A percentile compares a stretch with the other conserved stretches of the same genome.
phyloP scores from a whole-genome alignment of 1,139 yeast species.

The Arxiozyma slooffiae region DNA sequence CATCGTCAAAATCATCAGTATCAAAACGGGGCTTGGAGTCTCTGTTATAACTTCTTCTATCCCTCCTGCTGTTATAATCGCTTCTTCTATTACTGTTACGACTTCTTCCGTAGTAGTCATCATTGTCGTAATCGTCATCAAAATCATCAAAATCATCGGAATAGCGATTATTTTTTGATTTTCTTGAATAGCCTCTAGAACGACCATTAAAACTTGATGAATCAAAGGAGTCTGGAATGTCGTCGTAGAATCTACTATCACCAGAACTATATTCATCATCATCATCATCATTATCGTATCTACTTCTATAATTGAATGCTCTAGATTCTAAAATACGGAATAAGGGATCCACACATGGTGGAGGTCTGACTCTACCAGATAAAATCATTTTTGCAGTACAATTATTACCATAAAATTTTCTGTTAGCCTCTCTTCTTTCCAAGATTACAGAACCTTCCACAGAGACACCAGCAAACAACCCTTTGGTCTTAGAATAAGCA shows the following conservation, averaged over 20 bases:
- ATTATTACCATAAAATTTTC: slow-evolving; percentile 82
- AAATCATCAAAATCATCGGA: slow-evolving; percentile 30
- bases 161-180: slow-evolving; percentile 31
- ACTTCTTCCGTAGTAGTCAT: slow-evolving; percentile 14
- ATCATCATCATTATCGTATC: slow-evolving; percentile 41
- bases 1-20: slow-evolving; percentile 13
- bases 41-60: slow-evolving; percentile 9
- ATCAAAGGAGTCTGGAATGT: slow-evolving; percentile 30
- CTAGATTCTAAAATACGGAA: slow-evolving; percentile 80
- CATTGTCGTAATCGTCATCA: slow-evolving; percentile 28
- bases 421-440: slow-evolving; percentile 93
- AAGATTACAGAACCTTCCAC: slow-evolving; percentile 91
- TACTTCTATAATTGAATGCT: slow-evolving; percentile 57
- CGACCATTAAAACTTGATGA: slow-evolving; percentile 20
- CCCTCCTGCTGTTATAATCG: slow-evolving; percentile 1
- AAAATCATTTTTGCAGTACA: slow-evolving; percentile 80
- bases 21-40: slow-evolving; percentile 3
- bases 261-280: slow-evolving; percentile 18
- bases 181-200: slow-evolving; percentile 23
- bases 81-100: slow-evolving; percentile 6
- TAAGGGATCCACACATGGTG: slow-evolving; percentile 85
- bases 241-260: slow-evolving; percentile 29
- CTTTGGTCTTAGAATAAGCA: slow-evolving; percentile 90
- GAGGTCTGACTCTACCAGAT: slow-evolving; percentile 79
- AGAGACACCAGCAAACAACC: slow-evolving; percentile 93